A percentile compares a stretch with the other conserved stretches of the same genome.
phyloP scores from a whole-genome alignment of 805 yeast species.

The Cyberlindnera nakhonratchasimensis region DNA sequence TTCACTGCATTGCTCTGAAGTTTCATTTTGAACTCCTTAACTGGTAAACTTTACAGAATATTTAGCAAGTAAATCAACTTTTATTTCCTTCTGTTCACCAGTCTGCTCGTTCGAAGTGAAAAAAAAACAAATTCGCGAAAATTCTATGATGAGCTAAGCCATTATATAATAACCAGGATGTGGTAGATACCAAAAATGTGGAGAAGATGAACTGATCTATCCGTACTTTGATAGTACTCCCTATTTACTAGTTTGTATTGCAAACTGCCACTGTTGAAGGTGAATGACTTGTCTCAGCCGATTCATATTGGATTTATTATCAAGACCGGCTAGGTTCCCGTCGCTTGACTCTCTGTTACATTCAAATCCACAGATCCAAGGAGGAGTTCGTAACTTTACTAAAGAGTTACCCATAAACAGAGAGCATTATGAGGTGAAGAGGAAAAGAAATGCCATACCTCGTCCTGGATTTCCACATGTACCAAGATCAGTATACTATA shows the following conservation, averaged over 20 bases:
- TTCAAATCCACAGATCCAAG: neutral
- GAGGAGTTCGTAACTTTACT: neutral
- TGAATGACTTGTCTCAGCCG: neutral
- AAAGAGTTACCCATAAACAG: constrained; percentile 10
- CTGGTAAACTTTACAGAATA: neutral
- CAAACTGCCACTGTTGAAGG: too few species aligned
- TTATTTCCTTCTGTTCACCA: neutral
- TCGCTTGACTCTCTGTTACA: constrained; percentile 1
- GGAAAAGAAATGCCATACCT: constrained; percentile 7
- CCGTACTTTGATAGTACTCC: neutral
- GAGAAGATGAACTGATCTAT: neutral
- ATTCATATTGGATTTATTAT: neutral
- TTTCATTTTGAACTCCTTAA: constrained; percentile 49
- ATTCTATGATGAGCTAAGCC: neutral
- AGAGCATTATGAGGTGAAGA: constrained; percentile 1
- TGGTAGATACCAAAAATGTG: constrained; percentile 3
- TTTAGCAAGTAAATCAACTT: neutral
- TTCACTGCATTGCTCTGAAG: constrained; percentile 71
- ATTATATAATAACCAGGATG: neutral
- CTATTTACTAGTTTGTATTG: too few species aligned
- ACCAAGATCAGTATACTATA: constrained; percentile 14
- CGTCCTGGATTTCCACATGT: constrained; percentile 12
- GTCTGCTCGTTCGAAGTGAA: neutral
- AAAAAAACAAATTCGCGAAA: constrained; percentile 1
- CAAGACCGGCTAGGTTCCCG: constrained; percentile 1